A percentile compares a stretch with the other conserved stretches of the same genome.
Conservation (phyloP, 805 yeast species). For the Komagataella mondaviorum region DNA sequence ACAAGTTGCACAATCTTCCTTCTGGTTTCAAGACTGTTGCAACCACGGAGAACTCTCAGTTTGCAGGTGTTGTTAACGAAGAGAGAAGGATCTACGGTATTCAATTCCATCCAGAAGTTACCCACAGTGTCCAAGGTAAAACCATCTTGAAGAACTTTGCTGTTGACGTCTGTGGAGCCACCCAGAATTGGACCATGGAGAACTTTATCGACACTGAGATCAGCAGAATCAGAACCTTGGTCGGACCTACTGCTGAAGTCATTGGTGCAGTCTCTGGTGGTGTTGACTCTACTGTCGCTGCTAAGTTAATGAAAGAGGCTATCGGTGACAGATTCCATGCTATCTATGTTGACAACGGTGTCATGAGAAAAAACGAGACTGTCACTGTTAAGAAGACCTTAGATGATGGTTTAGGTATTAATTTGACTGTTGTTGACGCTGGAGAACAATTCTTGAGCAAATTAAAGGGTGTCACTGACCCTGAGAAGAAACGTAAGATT, state of each 20-base stretch:
- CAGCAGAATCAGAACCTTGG: constrained; percentile 76
- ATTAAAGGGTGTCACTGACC: constrained; percentile 91
- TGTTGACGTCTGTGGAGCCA: constrained; percentile 73
- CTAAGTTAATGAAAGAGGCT: constrained; percentile 95
- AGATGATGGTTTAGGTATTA: constrained; percentile 87
- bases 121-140: constrained; percentile 90
- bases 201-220: constrained; percentile 96
- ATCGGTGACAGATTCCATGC: constrained; percentile 99
- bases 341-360: constrained; percentile 94
- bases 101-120: constrained; percentile 98
- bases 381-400: constrained; percentile 77
- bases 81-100: constrained; percentile 75
- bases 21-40: constrained; percentile 83
- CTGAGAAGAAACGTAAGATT: constrained; percentile 97
- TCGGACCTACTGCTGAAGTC: constrained; percentile 96
- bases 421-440: constrained; percentile 91
- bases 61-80: constrained; percentile 78
- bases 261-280: constrained; percentile 99
- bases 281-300: constrained; percentile 98
- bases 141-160: constrained; percentile 84
- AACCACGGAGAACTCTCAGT: constrained; percentile 88
- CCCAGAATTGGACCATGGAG: constrained; percentile 94
- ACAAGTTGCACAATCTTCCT: constrained; percentile 85
- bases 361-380: constrained; percentile 91
- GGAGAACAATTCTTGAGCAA: constrained; percentile 76